Evolutionary conservation across 805 yeast genomes (phyloP).

Genomic region (Myxozyma kluyveri): DNA sequence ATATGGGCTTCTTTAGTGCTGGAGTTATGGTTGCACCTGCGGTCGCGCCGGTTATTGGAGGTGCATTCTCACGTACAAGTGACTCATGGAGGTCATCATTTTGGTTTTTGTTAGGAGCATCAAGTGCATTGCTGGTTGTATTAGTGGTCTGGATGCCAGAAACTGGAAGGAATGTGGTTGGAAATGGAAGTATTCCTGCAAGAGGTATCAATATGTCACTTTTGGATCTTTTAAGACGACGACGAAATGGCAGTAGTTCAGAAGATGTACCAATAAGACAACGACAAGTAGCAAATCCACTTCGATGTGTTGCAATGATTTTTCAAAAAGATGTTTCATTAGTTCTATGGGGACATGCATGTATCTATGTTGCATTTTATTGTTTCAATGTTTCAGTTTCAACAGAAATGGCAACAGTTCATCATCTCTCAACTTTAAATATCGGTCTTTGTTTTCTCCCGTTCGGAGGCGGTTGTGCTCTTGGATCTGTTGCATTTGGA

Average conservation of each 20-base stretch:
- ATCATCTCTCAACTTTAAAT: conserved; percentile 51
- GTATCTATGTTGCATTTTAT: conserved; percentile 70
- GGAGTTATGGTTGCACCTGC: conserved; percentile 82
- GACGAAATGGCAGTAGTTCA: not conserved
- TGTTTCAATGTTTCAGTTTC: conserved; percentile 65
- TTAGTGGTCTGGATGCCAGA: conserved; percentile 67
- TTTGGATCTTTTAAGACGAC: conserved; percentile 4
- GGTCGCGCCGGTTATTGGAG: conserved; percentile 58
- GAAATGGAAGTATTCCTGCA: conserved; percentile 70
- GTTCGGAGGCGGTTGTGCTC: conserved; percentile 63
- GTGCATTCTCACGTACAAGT: conserved; percentile 63
- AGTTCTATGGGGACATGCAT: conserved; percentile 54
- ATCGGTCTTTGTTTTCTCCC: conserved; percentile 75
- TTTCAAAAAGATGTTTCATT: conserved; percentile 46
- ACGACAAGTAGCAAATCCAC: conserved; percentile 13
- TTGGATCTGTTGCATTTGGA: conserved; percentile 62
- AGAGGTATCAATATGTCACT: conserved; percentile 18
- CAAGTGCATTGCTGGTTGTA: conserved; percentile 51
- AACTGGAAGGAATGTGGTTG: conserved; percentile 65
- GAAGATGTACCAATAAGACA: conserved; percentile 3
- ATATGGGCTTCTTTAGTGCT: conserved; percentile 74
- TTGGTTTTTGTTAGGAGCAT: conserved; percentile 73
- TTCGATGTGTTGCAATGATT: conserved; percentile 42
- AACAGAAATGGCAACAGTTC: conserved; percentile 49
- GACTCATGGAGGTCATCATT: conserved; percentile 87